Evolutionary conservation across 2,329 filamentous ascomycete species (phyloP).

Genomic region (Fusarium sp.): DNA sequence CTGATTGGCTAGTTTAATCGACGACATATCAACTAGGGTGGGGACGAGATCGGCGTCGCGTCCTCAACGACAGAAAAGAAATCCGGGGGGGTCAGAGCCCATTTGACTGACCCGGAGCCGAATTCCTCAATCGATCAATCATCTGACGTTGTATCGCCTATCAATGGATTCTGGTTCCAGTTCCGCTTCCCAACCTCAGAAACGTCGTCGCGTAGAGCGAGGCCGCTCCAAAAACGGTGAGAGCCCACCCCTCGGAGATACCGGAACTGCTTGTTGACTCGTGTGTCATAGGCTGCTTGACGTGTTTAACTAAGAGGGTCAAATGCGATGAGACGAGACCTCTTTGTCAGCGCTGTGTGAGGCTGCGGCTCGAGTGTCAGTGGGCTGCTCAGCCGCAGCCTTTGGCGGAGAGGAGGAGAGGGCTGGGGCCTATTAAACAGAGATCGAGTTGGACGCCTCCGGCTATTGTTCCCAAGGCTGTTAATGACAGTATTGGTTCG

Average conservation of each 20-base stretch:
- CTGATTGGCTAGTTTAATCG: conserved; percentile 18
- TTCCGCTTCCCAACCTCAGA: neutral
- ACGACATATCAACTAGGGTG: neutral
- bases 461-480: neutral
- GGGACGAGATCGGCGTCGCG: neutral
- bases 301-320: conserved; percentile 6
- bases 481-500: too few species aligned
- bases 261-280: neutral
- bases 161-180: neutral
- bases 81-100: neutral
- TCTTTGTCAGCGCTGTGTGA: neutral
- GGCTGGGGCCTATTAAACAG: neutral
- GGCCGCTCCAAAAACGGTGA: conserved; percentile 20
- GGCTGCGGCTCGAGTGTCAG: neutral
- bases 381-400: neutral
- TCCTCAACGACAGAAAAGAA: neutral
- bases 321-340: conserved; percentile 11
- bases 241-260: neutral
- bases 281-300: conserved; percentile 4
- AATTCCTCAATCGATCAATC: too few species aligned
- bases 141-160: neutral
- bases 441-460: neutral
- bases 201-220: conserved; percentile 19
- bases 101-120: neutral
- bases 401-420: conserved; percentile 13